A percentile compares a stretch with the other conserved stretches of the same genome.
phyloP scores from a whole-genome alignment of 1,139 yeast genomes.

The Sugiyamaella sp. region DNA sequence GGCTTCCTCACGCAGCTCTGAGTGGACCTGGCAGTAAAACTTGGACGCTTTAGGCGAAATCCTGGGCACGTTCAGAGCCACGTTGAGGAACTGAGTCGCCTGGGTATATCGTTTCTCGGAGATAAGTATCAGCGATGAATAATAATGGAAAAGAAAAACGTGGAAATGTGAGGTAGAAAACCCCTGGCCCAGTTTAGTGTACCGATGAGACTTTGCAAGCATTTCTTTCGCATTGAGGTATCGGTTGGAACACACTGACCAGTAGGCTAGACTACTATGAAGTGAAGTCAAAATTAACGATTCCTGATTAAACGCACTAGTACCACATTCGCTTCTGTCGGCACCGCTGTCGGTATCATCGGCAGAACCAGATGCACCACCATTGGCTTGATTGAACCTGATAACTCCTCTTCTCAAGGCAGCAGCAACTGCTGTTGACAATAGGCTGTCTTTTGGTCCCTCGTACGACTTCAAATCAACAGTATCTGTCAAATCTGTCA shows the following conservation, averaged over 20 bases:
- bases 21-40: not conserved
- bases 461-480: not conserved
- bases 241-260: slow-evolving; percentile 11
- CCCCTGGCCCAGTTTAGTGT: slow-evolving; percentile 7
- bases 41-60: not conserved
- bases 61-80: slow-evolving; percentile 27
- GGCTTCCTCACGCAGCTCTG: slow-evolving; percentile 4
- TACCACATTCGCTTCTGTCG: too few relatives aligned
- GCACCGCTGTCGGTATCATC: not conserved
- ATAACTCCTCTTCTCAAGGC: slow-evolving; percentile 6
- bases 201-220: not conserved
- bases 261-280: slow-evolving; percentile 16
- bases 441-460: not conserved
- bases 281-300: slow-evolving; percentile 1
- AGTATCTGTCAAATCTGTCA: slow-evolving; percentile 1
- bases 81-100: slow-evolving; percentile 33
- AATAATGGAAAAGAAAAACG: slow-evolving; percentile 32
- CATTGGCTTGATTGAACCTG: not conserved
- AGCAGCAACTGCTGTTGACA: slow-evolving; percentile 5
- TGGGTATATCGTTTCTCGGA: slow-evolving; percentile 27
- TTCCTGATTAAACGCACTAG: too few relatives aligned
- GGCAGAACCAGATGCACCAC: not conserved
- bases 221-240: slow-evolving; percentile 6
- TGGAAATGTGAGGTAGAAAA: slow-evolving; percentile 11
- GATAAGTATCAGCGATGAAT: slow-evolving; percentile 31